These are phyloP conservation scores for Penicillium verhagenii DNA, from an alignment of 495 filamentous ascomycete genomes.

Conservation along the genomic window DNA sequence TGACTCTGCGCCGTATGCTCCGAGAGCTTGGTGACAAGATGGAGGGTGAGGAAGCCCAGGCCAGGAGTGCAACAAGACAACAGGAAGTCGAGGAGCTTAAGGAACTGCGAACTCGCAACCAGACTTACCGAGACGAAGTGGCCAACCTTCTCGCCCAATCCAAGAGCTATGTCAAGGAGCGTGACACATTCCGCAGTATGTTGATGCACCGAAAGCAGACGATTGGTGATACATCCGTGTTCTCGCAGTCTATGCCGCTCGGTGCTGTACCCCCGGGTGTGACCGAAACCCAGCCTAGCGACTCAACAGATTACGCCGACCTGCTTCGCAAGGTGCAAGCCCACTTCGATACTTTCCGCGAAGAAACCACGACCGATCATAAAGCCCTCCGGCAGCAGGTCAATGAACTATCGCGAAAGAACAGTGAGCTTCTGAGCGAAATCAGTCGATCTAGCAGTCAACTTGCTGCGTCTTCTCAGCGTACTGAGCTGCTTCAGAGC, in stretches of 20 bases:
- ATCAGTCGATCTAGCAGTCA: conserved; percentile 75
- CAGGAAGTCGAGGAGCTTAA: conserved; percentile 73
- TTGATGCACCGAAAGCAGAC: conserved; percentile 70
- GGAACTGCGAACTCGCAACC: conserved; percentile 60
- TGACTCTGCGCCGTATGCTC: conserved; percentile 74
- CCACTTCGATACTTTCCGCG: conserved; percentile 86
- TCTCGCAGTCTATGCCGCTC: conserved; percentile 62
- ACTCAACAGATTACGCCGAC: conserved; percentile 61
- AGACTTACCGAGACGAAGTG: conserved; percentile 69
- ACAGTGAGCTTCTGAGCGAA: conserved; percentile 76
- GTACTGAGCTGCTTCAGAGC: conserved; percentile 85
- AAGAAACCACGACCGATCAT: conserved; percentile 77
- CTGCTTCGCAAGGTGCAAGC: conserved; percentile 80
- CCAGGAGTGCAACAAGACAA: conserved; percentile 64
- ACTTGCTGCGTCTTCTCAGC: conserved; percentile 73
- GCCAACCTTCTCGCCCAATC: conserved; percentile 73
- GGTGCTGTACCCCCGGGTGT: conserved; percentile 44
- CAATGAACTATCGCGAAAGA: conserved; percentile 76
- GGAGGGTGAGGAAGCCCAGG: conserved; percentile 83
- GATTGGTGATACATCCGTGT: conserved; percentile 57
- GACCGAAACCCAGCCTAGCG: conserved; percentile 39
- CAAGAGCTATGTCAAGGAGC: conserved; percentile 90
- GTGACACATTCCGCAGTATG: conserved; percentile 96
- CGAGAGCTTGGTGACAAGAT: conserved; percentile 82
- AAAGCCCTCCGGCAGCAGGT: conserved; percentile 81